Percentiles rank a stretch among this genome's conserved stretches.
These are phyloP conservation scores for Candida gigantensis DNA, from an alignment of 1,139 yeast genomes.

Conservation along the genomic window DNA sequence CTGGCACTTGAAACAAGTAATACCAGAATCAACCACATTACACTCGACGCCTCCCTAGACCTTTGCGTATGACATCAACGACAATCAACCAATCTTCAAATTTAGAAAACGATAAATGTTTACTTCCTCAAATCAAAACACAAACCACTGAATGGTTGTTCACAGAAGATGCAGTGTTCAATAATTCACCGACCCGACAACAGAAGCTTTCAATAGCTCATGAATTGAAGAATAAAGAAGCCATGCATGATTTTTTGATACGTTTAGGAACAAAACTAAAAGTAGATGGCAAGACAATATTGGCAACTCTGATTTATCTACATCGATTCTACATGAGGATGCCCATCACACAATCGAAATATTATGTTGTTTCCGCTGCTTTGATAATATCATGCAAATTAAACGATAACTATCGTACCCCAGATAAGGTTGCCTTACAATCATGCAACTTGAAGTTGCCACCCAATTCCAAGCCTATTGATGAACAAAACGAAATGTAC, in stretches of 20 bases:
- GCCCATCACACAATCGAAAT: slow-evolving; percentile 47
- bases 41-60: not conserved
- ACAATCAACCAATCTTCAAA: not conserved
- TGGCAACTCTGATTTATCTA: slow-evolving; percentile 45
- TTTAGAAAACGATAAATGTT: slow-evolving; percentile 1
- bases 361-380: slow-evolving; percentile 50
- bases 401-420: slow-evolving; percentile 45
- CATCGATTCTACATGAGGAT: slow-evolving; percentile 45
- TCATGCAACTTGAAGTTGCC: slow-evolving; percentile 37
- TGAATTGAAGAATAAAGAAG: slow-evolving; percentile 41
- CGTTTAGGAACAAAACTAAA: slow-evolving; percentile 39
- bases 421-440: slow-evolving; percentile 44
- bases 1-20: too few relatives aligned
- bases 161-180: slow-evolving; percentile 32
- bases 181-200: slow-evolving; percentile 32
- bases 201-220: slow-evolving; percentile 23
- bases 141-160: slow-evolving; percentile 34
- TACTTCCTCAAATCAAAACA: slow-evolving; percentile 3
- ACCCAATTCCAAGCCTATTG: slow-evolving; percentile 29
- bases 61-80: slow-evolving; percentile 1
- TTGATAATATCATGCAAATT: slow-evolving; percentile 45
- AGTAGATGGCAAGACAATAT: slow-evolving; percentile 45
- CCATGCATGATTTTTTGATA: slow-evolving; percentile 43
- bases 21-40: too few relatives aligned
- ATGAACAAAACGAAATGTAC: slow-evolving; percentile 43